Evolutionary conservation across 139 green algal species (phyloP), one percentile per base, ranked within the genome.

Genomic region (Zygnema circumcarinatum): DNA sequence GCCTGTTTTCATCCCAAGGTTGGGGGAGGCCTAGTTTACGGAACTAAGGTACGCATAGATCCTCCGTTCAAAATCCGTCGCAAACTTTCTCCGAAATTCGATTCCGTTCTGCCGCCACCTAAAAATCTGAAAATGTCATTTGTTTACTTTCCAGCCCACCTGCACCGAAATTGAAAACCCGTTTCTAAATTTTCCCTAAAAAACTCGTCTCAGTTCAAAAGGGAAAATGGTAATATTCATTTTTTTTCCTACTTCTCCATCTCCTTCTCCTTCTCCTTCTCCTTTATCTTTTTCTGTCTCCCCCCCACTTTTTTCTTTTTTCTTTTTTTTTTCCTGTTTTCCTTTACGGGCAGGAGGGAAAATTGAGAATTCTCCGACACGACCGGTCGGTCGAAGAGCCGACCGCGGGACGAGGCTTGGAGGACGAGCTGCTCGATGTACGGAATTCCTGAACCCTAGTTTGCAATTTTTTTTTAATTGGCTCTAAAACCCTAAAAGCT

Each of bases 21-120:
- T 33, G 96, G 94, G 3, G 95, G 93, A 33, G 96, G 96, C 36
- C 84, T 98, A n/a, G 93, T 94, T 38, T 98, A 98, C 83, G 96
- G 96, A 75, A 98, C 96, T 47, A 98, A 98, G 91, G 96, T 86
- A 81, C 42, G 25, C 39, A 21, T 20, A 47, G 20, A 20, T 79
- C 33, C 72, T n/a, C n/a, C n/a, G n/a, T n/a, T n/a, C n/a, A n/a
- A n/a, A n/a, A n/a, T n/a, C n/a, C n/a, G 56, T 72, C 56, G 29
- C 56, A 72, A 72, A 35, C 20, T 76, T 20, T 2, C 25, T 7
- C 0, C 2, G 74, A 2, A 1, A 2, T 82, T 1, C 33, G 20
- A 2, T 1, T 33, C 74, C 32, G 2, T 1, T 74, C 74, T 81
- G 38, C 1, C 2, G 54, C 2, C 75, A 74, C 22, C n/a, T 2